phyloP scores from a whole-genome alignment of 169 alveolate species.

The Plasmodium berghei region DNA sequence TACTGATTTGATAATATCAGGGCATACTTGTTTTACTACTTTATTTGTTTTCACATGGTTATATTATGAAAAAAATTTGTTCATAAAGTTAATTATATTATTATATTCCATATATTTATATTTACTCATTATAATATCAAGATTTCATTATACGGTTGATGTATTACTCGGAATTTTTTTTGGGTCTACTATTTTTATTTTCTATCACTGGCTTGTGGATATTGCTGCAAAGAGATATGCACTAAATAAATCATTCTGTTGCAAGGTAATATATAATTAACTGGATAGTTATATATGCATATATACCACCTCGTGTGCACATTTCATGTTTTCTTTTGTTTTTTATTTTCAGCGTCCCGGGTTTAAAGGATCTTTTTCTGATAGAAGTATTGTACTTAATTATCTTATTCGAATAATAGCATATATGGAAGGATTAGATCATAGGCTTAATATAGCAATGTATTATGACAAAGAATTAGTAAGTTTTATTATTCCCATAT shows the following conservation, averaged over 20 bases:
- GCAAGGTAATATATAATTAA: slow-evolving; percentile 11
- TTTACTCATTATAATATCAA: slow-evolving; percentile 76
- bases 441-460: slow-evolving; percentile 25
- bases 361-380: slow-evolving; percentile 21
- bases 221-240: slow-evolving; percentile 60
- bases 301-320: neutral
- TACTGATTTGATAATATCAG: slow-evolving; percentile 85
- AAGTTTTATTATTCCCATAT: neutral
- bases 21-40: slow-evolving; percentile 82
- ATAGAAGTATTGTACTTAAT: slow-evolving; percentile 6
- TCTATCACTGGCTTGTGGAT: slow-evolving; percentile 29
- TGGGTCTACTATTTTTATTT: slow-evolving; percentile 25
- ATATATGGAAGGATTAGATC: slow-evolving; percentile 40
- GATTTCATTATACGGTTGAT: slow-evolving; percentile 85
- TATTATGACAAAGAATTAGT: slow-evolving; percentile 67
- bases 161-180: slow-evolving; percentile 82
- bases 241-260: slow-evolving; percentile 25
- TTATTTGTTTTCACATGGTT: slow-evolving; percentile 67
- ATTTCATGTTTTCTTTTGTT: neutral
- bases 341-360: slow-evolving; percentile 4
- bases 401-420: slow-evolving; percentile 24
- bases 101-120: slow-evolving; percentile 39
- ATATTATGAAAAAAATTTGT: slow-evolving; percentile 68
- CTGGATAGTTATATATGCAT: neutral
- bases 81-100: slow-evolving; percentile 25